phyloP scores from a whole-genome alignment of 345 rosid genomes.

The Linum tenue region DNA sequence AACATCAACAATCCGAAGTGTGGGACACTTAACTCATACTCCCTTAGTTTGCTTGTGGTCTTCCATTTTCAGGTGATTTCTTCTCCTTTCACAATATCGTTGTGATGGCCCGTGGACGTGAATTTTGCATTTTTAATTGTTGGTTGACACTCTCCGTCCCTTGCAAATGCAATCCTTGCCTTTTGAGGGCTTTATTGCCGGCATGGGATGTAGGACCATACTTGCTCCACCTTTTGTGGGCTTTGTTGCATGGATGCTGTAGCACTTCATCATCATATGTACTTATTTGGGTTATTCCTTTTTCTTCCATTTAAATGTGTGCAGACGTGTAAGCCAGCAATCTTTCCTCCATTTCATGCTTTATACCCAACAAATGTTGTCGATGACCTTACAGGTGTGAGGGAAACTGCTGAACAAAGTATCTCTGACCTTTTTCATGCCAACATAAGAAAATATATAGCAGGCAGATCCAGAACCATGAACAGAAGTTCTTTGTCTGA shows the following conservation, averaged over 20 bases:
- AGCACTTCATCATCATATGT: background rate
- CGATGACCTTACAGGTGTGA: constrained; percentile 63
- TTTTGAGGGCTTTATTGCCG: background rate
- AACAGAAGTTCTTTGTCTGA: constrained; percentile 63
- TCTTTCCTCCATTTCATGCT: constrained; percentile 69
- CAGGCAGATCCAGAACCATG: constrained; percentile 28
- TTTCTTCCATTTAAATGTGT: constrained; percentile 5
- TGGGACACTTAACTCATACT: constrained; percentile 72
- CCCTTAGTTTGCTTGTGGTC: constrained; percentile 72
- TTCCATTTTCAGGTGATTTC: constrained; percentile 83
- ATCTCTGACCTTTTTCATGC: constrained; percentile 40
- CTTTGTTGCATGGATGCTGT: background rate
- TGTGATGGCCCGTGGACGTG: background rate
- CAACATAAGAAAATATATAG: constrained; percentile 45
- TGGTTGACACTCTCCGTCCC: background rate
- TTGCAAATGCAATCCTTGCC: background rate
- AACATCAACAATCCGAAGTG: constrained; percentile 57
- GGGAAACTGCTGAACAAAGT: constrained; percentile 51
- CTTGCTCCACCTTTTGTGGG: background rate
- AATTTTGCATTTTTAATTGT: background rate
- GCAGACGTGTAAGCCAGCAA: constrained; percentile 85
- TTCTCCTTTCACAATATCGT: background rate
- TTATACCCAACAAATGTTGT: constrained; percentile 62
- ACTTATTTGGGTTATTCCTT: background rate
- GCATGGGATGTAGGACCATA: too few species aligned